Evolutionary conservation across 2,329 filamentous ascomycete species (phyloP), one percentile per base, ranked within the genome.

Genomic region (Penicillium sp.): DNA sequence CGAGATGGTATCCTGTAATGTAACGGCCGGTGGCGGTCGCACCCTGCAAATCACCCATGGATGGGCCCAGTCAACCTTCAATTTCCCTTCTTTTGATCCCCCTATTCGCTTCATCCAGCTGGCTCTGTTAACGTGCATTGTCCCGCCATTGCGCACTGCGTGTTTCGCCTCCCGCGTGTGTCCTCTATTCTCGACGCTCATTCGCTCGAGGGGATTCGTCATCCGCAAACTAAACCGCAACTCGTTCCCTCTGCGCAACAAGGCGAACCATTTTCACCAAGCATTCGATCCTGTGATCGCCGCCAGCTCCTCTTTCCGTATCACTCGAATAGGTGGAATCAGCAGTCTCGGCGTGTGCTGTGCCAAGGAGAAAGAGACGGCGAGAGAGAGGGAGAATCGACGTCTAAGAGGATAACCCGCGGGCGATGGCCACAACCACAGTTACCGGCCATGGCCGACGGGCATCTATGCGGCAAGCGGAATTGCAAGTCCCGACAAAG

Each of bases 361-460:
- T 18, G 8, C 29, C 14, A 14, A 8, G 7, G 31, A 34, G 31
- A 34, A 18, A 34, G 31, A 32, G 6, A 32, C n/a, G n/a, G n/a
- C 8, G n/a, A 34, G 18, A 32, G 27, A 29, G 10, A 23, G 13
- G 24, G 34, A 20, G 13, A 46, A 35, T 39, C 41, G 34, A 47
- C 44, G 24, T 24, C 26, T 34, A 31, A 24, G 23, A 41, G 34
- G 23, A 34, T 27, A 22, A 6, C 16, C 41, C 24, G 28, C 47
- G 42, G 51, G 62, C 46, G 44, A 71, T 71, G 69, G 68, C 65
- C 44, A 70, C 68, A 44, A 69, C 67, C 7, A 68, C 65, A 46
- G 59, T 70, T 46, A 67, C 66, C 34, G 67, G 65, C 35, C 64
- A 67, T 53, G 68, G 66, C 43, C 66, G 66, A 60, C 67, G 63